These are phyloP conservation scores for Polyplosphaeria fusca DNA, from an alignment of 495 filamentous ascomycete genomes.

Conservation along the genomic window DNA sequence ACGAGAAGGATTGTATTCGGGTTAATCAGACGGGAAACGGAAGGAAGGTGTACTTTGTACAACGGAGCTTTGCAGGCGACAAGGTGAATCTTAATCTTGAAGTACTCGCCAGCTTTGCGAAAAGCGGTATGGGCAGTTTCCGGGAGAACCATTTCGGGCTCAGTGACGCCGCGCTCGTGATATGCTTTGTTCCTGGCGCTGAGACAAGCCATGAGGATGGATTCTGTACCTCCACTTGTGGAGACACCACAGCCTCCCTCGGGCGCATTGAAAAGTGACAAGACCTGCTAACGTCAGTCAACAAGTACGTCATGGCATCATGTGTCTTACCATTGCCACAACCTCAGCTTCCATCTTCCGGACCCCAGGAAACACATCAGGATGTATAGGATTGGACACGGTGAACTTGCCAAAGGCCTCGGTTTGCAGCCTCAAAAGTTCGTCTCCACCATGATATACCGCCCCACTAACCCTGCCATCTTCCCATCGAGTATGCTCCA, in stretches of 20 bases:
- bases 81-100: conserved; percentile 90
- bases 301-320: background rate
- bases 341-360: conserved; percentile 99
- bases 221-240: conserved; percentile 91
- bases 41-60: conserved; percentile 76
- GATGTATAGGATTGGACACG: conserved; percentile 97
- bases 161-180: conserved; percentile 76
- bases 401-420: conserved; percentile 92
- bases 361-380: conserved; percentile 96
- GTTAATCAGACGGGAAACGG: conserved; percentile 83
- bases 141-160: conserved; percentile 97
- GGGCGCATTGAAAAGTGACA: conserved; percentile 89
- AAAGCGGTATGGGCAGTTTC: conserved; percentile 95
- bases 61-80: conserved; percentile 80
- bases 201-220: conserved; percentile 90
- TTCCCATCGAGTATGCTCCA: conserved; percentile 97
- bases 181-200: conserved; percentile 86
- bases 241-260: conserved; percentile 78
- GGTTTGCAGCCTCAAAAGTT: conserved; percentile 77
- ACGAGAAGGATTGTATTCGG: conserved; percentile 95
- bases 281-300: conserved; percentile 49
- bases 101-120: conserved; percentile 90
- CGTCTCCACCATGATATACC: conserved; percentile 91
- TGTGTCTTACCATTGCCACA: conserved; percentile 75
- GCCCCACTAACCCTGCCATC: conserved; percentile 92